Base-by-base conservation (phyloP, 257 asterid species). In the Lavandula angustifolia region DNA sequence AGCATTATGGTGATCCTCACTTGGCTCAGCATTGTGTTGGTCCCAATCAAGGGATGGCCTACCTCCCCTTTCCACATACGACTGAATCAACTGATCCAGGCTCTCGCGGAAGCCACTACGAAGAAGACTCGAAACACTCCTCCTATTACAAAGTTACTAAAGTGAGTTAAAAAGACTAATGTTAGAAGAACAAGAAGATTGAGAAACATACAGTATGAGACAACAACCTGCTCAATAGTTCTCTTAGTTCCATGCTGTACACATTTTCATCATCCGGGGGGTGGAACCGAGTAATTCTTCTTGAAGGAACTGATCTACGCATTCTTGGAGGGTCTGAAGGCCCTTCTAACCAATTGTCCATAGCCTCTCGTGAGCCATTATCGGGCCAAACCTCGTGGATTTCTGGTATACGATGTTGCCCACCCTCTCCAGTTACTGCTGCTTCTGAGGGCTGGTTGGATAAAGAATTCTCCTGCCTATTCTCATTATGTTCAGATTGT, bases 231-330 rank as follows among this genome's bases (percentile, higher is more conserved):
- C 96, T 84, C 54, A 89, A 76, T 54, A 92, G 88, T 81, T 92
- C 99, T 79, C 99, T 85, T 74, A 92, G 99, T 77, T 92, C 99
- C 90, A 92, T 85, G 75, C 95, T 87, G 80, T 92, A 89, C 62
- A 92, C 97, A 73, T 83, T 89, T 64, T 92, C 97, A 49, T 89
- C 99, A 60, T 87, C 96, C 9, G 96, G 95, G 13, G 95, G 94
- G 70, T 86, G 94, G 76, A 89, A 92, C 79, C 97, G 76, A 73
- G 84, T 64, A 47, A 50, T 52, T 73, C 98, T 81, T 67, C 95
- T 73, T 18, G 60, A 41, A 32, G 85, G 82, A 73, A 73, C 67
- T 31, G 96, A 67, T 62, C 77, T 78, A 33, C 84, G 85, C 80
- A 82, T 82, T 81, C 96, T 84, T 60, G 95, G 81, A 73, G 89